Base-by-base conservation (phyloP, 2,329 filamentous ascomycete genomes). In the Apiospora rasikravindrae region DNA sequence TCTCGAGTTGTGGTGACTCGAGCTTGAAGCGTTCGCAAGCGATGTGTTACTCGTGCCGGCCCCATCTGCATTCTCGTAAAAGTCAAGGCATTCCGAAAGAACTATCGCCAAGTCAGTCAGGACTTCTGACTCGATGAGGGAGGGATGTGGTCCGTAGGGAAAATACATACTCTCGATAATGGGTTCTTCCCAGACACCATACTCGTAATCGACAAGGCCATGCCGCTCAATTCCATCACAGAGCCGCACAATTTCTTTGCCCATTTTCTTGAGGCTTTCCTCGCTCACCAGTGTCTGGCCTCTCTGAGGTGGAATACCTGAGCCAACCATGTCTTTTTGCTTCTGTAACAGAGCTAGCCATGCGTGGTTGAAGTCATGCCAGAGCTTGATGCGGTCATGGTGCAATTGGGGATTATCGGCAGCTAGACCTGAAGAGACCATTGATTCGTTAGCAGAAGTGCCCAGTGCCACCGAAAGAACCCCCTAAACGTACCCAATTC, bases 201-300 rank as follows among this genome's bases (percentile, higher is more conserved):
- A 97, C 79, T 98, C 93, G 81, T 98, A 99, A 83, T 99, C 96
- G 14, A 99, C 94, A 67, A 99, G 85, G n/a, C 96, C 96, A 80
- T 97, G 92, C 76, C 93, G 92, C 82, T 98, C 96, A 74, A 98
- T 89, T 69, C 89, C 89, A 80, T 98, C 95, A 80, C 95, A 97
- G 69, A 98, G 86, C 69, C 91, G 89, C 71, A 97, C 88, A 42
- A 99, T 83, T 77, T 97, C 93, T 71, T 92, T 92, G 16, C 94
- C 94, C 89, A 98, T 92, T 76, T 91, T 91, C 77, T 93, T 90
- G 68, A 98, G 86, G 33, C 86, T 88, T 2, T 93, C 91, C 75
- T 89, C 86, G 44, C 89, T 88, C 77, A 98, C 88, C 16, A 96
- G 81, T 70, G 85, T 91, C 74, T 91, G 89, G 0, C 85, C 82